Percentiles rank a stretch among this genome's conserved stretches.
These are phyloP conservation scores for Neurospora sp. DNA, from an alignment of 495 filamentous ascomycete genomes.

Conservation along the genomic window DNA sequence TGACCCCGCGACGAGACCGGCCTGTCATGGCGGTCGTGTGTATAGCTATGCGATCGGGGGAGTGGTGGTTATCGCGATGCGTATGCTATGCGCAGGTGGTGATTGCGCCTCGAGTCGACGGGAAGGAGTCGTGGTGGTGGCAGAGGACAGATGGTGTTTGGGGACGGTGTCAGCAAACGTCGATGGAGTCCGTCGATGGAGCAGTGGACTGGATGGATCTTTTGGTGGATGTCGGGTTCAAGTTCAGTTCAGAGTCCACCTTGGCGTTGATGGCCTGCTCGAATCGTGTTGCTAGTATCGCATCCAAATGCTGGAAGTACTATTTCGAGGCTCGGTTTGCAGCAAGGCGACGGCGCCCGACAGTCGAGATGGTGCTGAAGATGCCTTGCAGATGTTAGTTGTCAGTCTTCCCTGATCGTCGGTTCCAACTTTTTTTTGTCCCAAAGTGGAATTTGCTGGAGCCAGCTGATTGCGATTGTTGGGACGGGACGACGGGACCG, in stretches of 20 bases:
- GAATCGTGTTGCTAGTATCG: background rate
- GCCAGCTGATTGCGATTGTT: background rate
- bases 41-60: background rate
- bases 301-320: background rate
- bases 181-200: background rate
- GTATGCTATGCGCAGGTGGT: background rate
- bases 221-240: background rate
- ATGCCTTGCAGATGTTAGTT: background rate
- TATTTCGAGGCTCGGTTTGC: background rate
- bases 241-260: background rate
- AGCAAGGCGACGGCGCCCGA: background rate
- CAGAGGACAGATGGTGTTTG: background rate
- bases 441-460: background rate
- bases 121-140: background rate
- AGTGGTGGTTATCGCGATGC: background rate
- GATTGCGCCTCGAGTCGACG: background rate
- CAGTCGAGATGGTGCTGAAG: background rate
- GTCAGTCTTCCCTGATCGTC: background rate
- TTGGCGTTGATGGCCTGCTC: background rate
- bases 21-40: slow-evolving; percentile 16
- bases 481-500: background rate
- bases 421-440: background rate
- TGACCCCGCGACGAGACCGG: background rate
- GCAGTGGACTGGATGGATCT: background rate
- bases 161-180: background rate